phyloP scores from a whole-genome alignment of 257 asterid species.

The Solanum virginianum region DNA sequence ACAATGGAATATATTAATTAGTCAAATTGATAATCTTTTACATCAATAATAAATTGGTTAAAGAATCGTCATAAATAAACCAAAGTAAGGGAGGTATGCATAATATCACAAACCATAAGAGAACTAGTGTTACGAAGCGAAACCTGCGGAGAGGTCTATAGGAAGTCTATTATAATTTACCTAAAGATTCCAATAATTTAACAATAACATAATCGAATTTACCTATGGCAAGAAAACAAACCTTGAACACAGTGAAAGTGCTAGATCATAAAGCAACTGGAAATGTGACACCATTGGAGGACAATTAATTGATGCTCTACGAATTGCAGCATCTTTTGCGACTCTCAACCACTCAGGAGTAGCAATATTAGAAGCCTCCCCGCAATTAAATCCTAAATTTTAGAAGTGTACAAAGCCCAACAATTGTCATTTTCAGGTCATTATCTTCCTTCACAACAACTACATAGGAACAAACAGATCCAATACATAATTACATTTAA shows the following conservation, averaged over 20 bases:
- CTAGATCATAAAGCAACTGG: constrained; percentile 89
- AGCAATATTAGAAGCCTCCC: constrained; percentile 97
- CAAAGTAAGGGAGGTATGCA: not conserved
- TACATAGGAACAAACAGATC: not conserved
- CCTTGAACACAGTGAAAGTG: constrained; percentile 85
- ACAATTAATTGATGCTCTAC: constrained; percentile 92
- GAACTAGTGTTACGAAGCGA: not conserved
- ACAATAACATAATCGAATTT: not conserved
- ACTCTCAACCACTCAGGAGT: constrained; percentile 97
- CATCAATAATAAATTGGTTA: not conserved
- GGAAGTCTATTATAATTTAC: not conserved
- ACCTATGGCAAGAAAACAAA: constrained; percentile 27
- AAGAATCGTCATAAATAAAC: not conserved
- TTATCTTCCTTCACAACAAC: not conserved
- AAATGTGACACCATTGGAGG: constrained; percentile 99
- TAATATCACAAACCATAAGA: not conserved
- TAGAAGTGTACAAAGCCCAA: not conserved
- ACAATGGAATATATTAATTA: not conserved
- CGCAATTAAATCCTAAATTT: constrained; percentile 81
- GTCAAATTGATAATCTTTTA: not conserved
- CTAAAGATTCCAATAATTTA: not conserved
- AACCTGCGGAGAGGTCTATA: not conserved
- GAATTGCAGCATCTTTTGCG: constrained; percentile 96
- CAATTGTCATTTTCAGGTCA: not conserved
- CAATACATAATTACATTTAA: not conserved